These are phyloP conservation scores for Penicillium bovifimosum DNA, from an alignment of 495 filamentous ascomycete genomes.

Conservation along the genomic window DNA sequence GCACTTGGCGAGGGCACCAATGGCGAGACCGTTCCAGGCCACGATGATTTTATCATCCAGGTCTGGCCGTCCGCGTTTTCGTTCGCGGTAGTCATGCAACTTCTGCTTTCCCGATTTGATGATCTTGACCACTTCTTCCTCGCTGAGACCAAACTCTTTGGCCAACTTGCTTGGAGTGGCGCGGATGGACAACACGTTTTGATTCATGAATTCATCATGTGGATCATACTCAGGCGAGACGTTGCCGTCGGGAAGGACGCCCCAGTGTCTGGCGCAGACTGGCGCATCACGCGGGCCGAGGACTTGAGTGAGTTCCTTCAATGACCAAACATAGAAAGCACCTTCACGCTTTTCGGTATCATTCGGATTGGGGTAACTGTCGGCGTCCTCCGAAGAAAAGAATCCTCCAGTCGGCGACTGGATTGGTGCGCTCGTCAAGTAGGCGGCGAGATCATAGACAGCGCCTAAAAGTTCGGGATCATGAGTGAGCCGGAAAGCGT, in stretches of 20 bases:
- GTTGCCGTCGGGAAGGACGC: constrained; percentile 83
- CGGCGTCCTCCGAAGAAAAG: constrained; percentile 85
- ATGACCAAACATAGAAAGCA: constrained; percentile 92
- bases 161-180: constrained; percentile 62
- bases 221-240: constrained; percentile 78
- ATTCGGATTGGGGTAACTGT: constrained; percentile 68
- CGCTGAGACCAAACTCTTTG: constrained; percentile 69
- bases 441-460: constrained; percentile 78
- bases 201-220: constrained; percentile 88
- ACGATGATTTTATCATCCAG: constrained; percentile 90
- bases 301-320: constrained; percentile 77
- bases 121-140: constrained; percentile 66
- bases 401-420: constrained; percentile 68
- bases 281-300: constrained; percentile 64
- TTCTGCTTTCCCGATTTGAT: constrained; percentile 63
- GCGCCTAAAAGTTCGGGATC: constrained; percentile 70
- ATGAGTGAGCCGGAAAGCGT: constrained; percentile 72
- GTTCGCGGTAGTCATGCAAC: constrained; percentile 67
- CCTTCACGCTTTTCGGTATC: constrained; percentile 88
- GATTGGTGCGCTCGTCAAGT: constrained; percentile 64
- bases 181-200: constrained; percentile 55
- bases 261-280: constrained; percentile 79
- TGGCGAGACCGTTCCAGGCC: constrained; percentile 85
- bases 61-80: constrained; percentile 69
- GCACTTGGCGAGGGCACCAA: constrained; percentile 72